These are phyloP conservation scores for Beta lomatogona DNA, from an alignment of 179 eudicot species.

Conservation along the genomic window DNA sequence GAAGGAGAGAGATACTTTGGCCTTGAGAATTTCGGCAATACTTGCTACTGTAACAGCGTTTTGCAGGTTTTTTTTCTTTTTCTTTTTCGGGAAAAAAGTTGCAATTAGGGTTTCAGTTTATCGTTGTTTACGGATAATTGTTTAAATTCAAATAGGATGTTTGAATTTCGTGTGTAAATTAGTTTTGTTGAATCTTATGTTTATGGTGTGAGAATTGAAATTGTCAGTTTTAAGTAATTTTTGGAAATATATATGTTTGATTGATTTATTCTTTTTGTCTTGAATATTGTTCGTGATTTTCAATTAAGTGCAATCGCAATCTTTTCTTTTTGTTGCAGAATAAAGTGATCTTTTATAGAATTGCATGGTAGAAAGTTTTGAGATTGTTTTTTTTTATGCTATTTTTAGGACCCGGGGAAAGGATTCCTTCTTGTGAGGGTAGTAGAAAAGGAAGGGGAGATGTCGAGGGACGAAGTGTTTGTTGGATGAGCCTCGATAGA, in stretches of 20 bases:
- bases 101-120: slow-evolving; percentile 1
- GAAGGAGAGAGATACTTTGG: slow-evolving; percentile 93
- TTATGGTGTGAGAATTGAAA: neutral
- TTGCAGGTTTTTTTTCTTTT: slow-evolving; percentile 58
- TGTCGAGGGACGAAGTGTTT: neutral
- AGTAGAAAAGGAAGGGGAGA: neutral
- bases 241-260: neutral
- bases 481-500: neutral
- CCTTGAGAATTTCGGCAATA: slow-evolving; percentile 89
- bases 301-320: neutral
- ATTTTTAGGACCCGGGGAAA: neutral
- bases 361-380: neutral
- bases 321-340: too few relatives aligned
- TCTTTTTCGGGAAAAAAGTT: too few relatives aligned
- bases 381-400: neutral
- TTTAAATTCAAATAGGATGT: neutral
- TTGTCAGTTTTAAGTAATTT: too few relatives aligned
- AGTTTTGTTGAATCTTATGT: neutral
- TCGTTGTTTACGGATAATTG: neutral
- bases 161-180: neutral
- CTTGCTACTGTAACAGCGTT: slow-evolving; percentile 94
- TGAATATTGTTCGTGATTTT: neutral
- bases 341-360: too few relatives aligned
- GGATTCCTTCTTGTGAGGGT: neutral
- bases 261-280: neutral